phyloP scores from a whole-genome alignment of 2,329 filamentous ascomycete genomes.

The Celoporthe dispersa region DNA sequence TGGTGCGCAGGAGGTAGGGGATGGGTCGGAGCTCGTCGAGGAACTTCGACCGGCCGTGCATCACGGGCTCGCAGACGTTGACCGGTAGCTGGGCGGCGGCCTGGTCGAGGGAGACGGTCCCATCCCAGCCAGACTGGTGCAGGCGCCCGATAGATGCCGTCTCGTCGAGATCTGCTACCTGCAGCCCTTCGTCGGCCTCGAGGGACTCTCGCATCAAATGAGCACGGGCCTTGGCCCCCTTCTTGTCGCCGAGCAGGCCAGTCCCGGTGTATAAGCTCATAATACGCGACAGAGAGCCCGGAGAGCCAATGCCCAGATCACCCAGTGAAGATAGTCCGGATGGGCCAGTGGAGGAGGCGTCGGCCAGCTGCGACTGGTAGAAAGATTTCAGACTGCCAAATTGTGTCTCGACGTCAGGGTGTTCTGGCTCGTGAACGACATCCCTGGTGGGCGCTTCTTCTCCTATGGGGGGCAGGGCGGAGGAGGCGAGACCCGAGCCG shows the following conservation, averaged over 20 bases:
- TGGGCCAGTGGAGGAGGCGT: conserved; percentile 55
- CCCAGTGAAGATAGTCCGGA: conserved; percentile 51
- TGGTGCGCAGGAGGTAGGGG: conserved; percentile 83
- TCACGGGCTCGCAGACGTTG: conserved; percentile 48
- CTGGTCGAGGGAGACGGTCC: conserved; percentile 58
- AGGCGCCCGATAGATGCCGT: conserved; percentile 63
- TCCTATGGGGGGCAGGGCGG: conserved; percentile 29
- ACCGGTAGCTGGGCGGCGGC: conserved; percentile 47
- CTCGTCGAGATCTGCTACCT: conserved; percentile 65
- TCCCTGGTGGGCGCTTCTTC: conserved; percentile 32
- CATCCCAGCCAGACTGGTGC: conserved; percentile 63
- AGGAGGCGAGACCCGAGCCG: conserved; percentile 20
- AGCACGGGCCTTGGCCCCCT: conserved; percentile 64
- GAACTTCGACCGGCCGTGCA: conserved; percentile 59
- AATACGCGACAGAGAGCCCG: conserved; percentile 81
- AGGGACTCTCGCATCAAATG: conserved; percentile 82
- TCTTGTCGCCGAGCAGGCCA: conserved; percentile 61
- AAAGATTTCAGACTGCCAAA: conserved; percentile 78
- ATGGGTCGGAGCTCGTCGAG: conserved; percentile 78
- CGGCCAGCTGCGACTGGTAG: conserved; percentile 78
- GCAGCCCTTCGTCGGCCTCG: conserved; percentile 71
- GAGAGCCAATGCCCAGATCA: conserved; percentile 70
- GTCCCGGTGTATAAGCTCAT: conserved; percentile 86
- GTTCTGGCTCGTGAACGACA: conserved; percentile 43
- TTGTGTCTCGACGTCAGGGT: conserved; percentile 67